A percentile compares a stretch with the other conserved stretches of the same genome.
phyloP scores from a whole-genome alignment of 140 eudicot species.

The Anethum foeniculum region DNA sequence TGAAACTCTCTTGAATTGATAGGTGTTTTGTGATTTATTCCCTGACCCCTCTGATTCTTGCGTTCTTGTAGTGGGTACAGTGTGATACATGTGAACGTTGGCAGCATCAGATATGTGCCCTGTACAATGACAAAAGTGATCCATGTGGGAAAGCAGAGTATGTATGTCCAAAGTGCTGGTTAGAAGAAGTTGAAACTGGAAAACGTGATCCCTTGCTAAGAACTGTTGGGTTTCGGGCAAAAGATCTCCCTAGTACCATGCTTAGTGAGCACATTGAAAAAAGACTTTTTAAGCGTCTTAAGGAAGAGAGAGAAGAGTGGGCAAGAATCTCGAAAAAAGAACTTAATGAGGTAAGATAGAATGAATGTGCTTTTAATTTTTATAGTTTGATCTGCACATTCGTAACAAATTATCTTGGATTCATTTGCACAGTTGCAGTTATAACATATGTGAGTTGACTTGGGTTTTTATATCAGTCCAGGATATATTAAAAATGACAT shows the following conservation, averaged over 20 bases:
- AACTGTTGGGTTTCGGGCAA: slow-evolving; percentile 50
- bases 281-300: slow-evolving; percentile 48
- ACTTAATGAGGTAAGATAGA: slow-evolving; percentile 38
- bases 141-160: slow-evolving; percentile 54
- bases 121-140: slow-evolving; percentile 61
- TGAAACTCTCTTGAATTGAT: neutral
- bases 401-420: neutral
- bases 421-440: neutral
- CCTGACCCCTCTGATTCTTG: neutral
- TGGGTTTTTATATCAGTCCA: neutral
- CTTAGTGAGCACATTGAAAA: slow-evolving; percentile 78
- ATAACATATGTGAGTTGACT: neutral
- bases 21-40: neutral
- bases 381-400: neutral
- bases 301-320: slow-evolving; percentile 66
- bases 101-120: slow-evolving; percentile 88
- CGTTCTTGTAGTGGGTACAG: slow-evolving; percentile 74
- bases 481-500: neutral
- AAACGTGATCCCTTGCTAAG: slow-evolving; percentile 42
- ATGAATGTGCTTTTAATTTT: neutral
- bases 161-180: slow-evolving; percentile 74
- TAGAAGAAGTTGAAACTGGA: slow-evolving; percentile 45
- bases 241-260: slow-evolving; percentile 59
- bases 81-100: slow-evolving; percentile 78
- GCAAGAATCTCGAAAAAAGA: slow-evolving; percentile 38